Evolutionary conservation across 1,139 yeast species (phyloP).

Genomic region (Yamadazyma sp.): DNA sequence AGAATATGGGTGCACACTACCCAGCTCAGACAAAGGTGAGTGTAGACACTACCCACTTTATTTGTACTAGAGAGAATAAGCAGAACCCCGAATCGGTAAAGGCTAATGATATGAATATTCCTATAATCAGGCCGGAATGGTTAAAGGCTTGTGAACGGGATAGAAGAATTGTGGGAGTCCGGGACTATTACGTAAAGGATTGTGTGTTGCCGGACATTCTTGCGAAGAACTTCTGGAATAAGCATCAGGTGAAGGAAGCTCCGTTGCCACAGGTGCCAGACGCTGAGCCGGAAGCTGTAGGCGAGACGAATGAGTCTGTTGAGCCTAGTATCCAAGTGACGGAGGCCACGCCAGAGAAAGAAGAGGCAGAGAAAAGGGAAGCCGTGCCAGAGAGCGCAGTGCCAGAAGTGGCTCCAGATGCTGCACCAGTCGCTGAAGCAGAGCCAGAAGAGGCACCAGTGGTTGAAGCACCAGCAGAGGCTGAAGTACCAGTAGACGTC

Average conservation of each 20-base stretch:
- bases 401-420: conserved; percentile 4
- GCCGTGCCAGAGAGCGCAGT: conserved; percentile 6
- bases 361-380: not conserved
- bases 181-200: conserved; percentile 69
- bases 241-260: conserved; percentile 4
- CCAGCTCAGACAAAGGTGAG: conserved; percentile 72
- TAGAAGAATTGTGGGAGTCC: conserved; percentile 87
- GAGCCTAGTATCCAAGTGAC: conserved; percentile 11
- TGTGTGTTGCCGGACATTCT: conserved; percentile 49
- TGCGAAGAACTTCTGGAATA: conserved; percentile 44
- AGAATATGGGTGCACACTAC: conserved; percentile 68
- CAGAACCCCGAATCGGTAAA: conserved; percentile 65
- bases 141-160: conserved; percentile 90
- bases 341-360: conserved; percentile 11
- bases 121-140: conserved; percentile 97
- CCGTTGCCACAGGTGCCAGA: conserved; percentile 7
- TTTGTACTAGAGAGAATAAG: conserved; percentile 67
- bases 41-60: conserved; percentile 92
- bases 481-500: no score
- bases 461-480: conserved; percentile 4
- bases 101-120: conserved; percentile 86
- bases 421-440: conserved; percentile 2
- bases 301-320: conserved; percentile 1
- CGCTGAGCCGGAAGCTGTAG: not conserved
- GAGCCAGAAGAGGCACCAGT: conserved; percentile 2